Conservation (phyloP, 169 alveolate genomes). For the Eimeria necatrix region DNA sequence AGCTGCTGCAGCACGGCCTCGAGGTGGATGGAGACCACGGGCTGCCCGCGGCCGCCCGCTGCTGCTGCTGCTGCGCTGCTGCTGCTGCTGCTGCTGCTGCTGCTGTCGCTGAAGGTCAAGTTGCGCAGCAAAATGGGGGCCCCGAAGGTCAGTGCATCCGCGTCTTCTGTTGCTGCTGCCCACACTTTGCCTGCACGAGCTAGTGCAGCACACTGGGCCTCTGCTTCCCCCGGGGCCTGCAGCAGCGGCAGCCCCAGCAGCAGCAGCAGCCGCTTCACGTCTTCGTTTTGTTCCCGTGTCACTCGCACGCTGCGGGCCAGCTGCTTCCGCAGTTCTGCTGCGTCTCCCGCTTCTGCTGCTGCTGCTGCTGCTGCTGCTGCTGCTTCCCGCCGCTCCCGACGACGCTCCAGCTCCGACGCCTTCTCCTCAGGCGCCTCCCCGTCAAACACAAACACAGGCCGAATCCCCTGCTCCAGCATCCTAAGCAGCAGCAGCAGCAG, state of each 20-base stretch:
- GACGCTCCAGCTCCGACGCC: conserved; percentile 88
- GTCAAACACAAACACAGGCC: conserved; percentile 98
- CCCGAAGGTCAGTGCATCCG: conserved; percentile 98
- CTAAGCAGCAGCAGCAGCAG: conserved; percentile 82
- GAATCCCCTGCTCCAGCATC: conserved; percentile 93
- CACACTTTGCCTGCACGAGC: conserved; percentile 94
- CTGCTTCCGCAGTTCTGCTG: conserved; percentile 94
- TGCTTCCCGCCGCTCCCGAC: conserved; percentile 93
- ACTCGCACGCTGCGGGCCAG: conserved; percentile 95
- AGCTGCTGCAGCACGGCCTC: conserved; percentile 88
- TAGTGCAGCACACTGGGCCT: conserved; percentile 97
- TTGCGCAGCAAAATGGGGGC: conserved; percentile 89
- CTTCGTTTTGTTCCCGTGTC: conserved; percentile 95
- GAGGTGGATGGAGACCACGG: conserved; percentile 87
- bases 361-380: conserved; percentile 92
- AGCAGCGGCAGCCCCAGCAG: conserved; percentile 97
- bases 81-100: conserved; percentile 23
- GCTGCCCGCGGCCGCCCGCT: conserved; percentile 67
- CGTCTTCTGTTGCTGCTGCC: conserved; percentile 98
- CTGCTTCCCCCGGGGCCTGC: conserved; percentile 98
- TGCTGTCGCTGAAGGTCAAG: conserved; percentile 39
- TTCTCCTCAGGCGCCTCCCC: conserved; percentile 98
- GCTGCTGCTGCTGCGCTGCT: not conserved
- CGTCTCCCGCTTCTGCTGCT: conserved; percentile 95
- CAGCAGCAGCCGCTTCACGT: conserved; percentile 89